Evolutionary conservation across 2,329 filamentous ascomycete genomes (phyloP), one percentile per base, ranked within the genome.

Genomic region (Sarocladium oryzae): DNA sequence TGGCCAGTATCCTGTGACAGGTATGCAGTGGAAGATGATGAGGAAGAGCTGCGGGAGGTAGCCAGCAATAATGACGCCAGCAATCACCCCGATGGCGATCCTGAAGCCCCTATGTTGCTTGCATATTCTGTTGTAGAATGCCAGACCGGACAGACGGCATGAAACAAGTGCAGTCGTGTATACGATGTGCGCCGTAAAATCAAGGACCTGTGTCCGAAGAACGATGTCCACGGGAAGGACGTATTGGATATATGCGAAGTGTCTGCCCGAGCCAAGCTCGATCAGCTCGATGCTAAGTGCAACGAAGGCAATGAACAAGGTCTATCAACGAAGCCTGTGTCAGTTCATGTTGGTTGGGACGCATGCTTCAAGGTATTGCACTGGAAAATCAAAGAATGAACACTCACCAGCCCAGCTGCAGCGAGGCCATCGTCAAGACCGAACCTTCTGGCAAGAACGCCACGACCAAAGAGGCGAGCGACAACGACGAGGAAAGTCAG

Each of bases 1-100:
- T 0, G 76, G 75, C 76, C 76, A 78, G 2, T 74, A 60, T 0
- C 67, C 73, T 1, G 75, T 78, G 0, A 78, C 72, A 0, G 76
- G 76, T 1, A 57, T 59, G 53, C 75, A 78, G 59, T 78, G 75
- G 54, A 78, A 76, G 52, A 78, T 65, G 45, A 78, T 63, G 2
- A 79, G 65, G 23, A 76, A 65, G 11, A 78, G 61, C 52, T 78
- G 75, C 0, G 74, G 69, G 2, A 78, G 53, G 46, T 68, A 78
- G 0, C 69, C 71, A 6, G 63, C 67, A 30, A 71, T 55, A 18
- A 77, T 57, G 30, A 73, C 54, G 2, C 57, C 65, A 18, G 65
- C 63, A 1, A 69, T 62, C 15, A 66, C 49, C 28, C 59, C 62
- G 41, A 75, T 73, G 4, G 64, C 56, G 3, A 66, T 50, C 4